A percentile compares a stretch with the other conserved stretches of the same genome.
Conservation (phyloP, 225 moss, liverwort and hornwort genomes). For the Sphagnum contortum region DNA sequence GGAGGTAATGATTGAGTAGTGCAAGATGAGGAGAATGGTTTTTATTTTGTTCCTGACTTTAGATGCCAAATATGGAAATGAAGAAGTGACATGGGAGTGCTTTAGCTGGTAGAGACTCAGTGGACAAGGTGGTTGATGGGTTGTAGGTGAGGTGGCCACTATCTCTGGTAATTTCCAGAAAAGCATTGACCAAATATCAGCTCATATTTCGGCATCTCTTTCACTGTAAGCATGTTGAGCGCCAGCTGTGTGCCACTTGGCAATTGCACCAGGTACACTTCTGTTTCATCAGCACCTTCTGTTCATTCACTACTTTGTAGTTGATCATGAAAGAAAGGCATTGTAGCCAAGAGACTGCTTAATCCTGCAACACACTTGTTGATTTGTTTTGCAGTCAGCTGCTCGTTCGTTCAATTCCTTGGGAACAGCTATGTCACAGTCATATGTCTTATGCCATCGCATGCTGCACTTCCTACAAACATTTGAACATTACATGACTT, state of each 20-base stretch:
- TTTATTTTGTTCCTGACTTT: no score
- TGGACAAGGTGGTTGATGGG: background rate
- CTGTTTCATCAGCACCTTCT: no score
- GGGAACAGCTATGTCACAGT: constrained; percentile 77
- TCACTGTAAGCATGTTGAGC: constrained; percentile 93
- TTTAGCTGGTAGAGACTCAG: no score
- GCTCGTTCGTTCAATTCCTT: constrained; percentile 74
- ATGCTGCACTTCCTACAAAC: constrained; percentile 97
- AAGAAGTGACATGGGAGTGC: no score
- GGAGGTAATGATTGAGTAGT: no score
- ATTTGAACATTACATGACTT: constrained; percentile 95
- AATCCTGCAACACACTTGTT: no score
- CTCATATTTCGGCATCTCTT: constrained; percentile 96
- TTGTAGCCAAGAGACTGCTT: no score
- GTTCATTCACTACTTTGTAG: no score
- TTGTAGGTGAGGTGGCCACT: constrained; percentile 85
- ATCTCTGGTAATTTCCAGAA: constrained; percentile 85
- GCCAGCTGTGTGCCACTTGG: constrained; percentile 94
- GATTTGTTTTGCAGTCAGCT: constrained; percentile 42
- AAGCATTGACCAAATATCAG: constrained; percentile 89
- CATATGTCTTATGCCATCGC: constrained; percentile 90
- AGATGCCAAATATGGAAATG: no score
- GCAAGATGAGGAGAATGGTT: no score
- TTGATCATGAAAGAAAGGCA: no score
- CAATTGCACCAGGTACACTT: constrained; percentile 76